Evolutionary conservation across 306 rosid species (phyloP).

Genomic region (Prunus campanulata): DNA sequence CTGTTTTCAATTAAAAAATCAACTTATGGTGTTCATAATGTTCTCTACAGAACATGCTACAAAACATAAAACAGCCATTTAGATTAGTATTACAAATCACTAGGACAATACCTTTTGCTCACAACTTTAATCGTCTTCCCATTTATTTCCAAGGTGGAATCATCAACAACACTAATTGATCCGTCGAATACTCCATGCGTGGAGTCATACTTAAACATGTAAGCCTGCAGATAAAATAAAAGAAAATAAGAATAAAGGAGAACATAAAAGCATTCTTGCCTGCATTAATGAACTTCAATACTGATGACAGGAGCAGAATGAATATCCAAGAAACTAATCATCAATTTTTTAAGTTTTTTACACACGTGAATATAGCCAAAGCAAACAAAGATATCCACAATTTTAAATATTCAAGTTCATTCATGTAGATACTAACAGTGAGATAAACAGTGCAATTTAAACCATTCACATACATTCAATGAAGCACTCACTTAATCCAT

Average conservation of each 20-base stretch:
- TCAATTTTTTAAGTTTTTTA: background rate
- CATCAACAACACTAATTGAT: conserved; percentile 59
- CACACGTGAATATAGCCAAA: background rate
- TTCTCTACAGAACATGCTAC: background rate
- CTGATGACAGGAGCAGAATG: background rate
- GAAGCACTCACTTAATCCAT: background rate
- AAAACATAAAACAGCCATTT: background rate
- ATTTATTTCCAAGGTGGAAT: conserved; percentile 76
- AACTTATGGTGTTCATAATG: background rate
- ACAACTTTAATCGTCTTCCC: conserved; percentile 79
- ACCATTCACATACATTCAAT: background rate
- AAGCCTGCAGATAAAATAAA: conserved; percentile 54
- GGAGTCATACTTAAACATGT: conserved; percentile 95
- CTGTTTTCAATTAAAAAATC: background rate
- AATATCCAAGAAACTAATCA: background rate
- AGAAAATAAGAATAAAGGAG: background rate
- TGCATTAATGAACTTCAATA: background rate
- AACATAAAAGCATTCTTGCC: background rate
- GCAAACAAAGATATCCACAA: background rate
- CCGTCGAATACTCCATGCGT: conserved; percentile 86
- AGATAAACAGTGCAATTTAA: background rate
- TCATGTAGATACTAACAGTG: background rate
- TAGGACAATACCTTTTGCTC: conserved; percentile 57
- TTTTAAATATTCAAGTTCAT: background rate
- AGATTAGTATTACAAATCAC: conserved; percentile 3